Percentiles rank a stretch among this genome's conserved stretches.
These are phyloP conservation scores for Aspergillus niger DNA, from an alignment of 2,329 filamentous ascomycete genomes.

Conservation along the genomic window DNA sequence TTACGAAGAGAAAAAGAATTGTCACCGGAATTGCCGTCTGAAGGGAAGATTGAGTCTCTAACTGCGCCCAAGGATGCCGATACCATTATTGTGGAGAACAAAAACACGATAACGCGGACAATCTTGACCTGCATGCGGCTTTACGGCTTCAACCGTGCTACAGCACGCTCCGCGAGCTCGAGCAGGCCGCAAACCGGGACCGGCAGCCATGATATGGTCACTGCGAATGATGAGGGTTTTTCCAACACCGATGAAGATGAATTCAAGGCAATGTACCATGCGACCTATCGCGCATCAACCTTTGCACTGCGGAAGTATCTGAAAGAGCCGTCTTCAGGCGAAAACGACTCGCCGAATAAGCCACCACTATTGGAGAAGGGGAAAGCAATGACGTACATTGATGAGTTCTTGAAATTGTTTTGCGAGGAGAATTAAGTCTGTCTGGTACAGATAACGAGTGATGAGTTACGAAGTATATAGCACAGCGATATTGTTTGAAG, in stretches of 20 bases:
- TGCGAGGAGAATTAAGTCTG: conserved; percentile 39
- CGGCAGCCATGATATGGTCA: conserved; percentile 4
- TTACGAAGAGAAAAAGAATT: conserved; percentile 14
- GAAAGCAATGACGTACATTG: conserved; percentile 45
- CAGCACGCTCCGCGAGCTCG: conserved; percentile 23
- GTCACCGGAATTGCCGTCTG: conserved; percentile 19
- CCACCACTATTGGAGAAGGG: conserved; percentile 37
- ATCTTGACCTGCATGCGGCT: conserved; percentile 48
- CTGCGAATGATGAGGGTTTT: conserved; percentile 20
- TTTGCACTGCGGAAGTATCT: conserved; percentile 47
- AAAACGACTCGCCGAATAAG: conserved; percentile 7
- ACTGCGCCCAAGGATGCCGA: conserved; percentile 30
- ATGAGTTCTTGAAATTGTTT: conserved; percentile 45
- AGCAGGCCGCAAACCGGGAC: conserved; percentile 17
- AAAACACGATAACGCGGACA: conserved; percentile 44
- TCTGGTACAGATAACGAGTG: conserved; percentile 23
- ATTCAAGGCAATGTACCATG: conserved; percentile 48
- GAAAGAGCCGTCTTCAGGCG: conserved; percentile 23
- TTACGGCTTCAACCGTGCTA: conserved; percentile 44
- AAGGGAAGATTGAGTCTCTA: conserved; percentile 19
- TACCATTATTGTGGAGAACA: conserved; percentile 40
- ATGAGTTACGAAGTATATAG: conserved; percentile 28
- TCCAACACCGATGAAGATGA: conserved; percentile 39
- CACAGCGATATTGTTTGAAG: conserved; percentile 4
- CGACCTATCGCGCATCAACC: conserved; percentile 45